These are phyloP conservation scores for Xerophyta viscosa DNA, from an alignment of 106 monocot genomes.

Conservation along the genomic window DNA sequence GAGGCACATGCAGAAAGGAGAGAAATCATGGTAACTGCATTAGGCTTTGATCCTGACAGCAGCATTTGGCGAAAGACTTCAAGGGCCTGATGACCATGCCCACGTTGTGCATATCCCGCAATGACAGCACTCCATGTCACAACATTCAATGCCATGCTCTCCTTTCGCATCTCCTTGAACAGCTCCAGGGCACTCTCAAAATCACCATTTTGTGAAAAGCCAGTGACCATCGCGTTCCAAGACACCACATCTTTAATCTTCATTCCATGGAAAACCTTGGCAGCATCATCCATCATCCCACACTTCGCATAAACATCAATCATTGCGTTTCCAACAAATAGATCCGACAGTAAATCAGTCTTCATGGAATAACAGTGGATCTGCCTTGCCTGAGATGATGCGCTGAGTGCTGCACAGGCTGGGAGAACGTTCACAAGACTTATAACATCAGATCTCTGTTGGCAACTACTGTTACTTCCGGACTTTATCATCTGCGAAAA, in stretches of 20 bases:
- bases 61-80: conserved; percentile 69
- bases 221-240: conserved; percentile 83
- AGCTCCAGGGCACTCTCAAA: conserved; percentile 50
- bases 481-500: conserved; percentile 44
- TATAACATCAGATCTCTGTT: conserved; percentile 42
- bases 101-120: conserved; percentile 75
- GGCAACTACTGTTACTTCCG: not conserved
- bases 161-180: conserved; percentile 41
- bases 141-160: conserved; percentile 54
- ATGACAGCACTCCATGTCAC: conserved; percentile 89
- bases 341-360: conserved; percentile 30
- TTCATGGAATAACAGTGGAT: conserved; percentile 56
- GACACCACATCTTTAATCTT: conserved; percentile 58
- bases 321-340: conserved; percentile 72
- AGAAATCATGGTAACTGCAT: conserved; percentile 78
- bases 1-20: conserved; percentile 82
- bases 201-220: conserved; percentile 66
- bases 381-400: conserved; percentile 33
- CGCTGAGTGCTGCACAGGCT: conserved; percentile 59
- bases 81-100: conserved; percentile 48
- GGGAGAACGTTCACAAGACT: conserved; percentile 81
- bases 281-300: conserved; percentile 54
- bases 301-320: conserved; percentile 80
- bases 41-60: conserved; percentile 39
- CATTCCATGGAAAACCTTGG: conserved; percentile 50